Percentiles rank a stretch among this genome's conserved stretches.
These are phyloP conservation scores for Pistacia integerrima DNA, from an alignment of 345 rosid species.

Conservation along the genomic window DNA sequence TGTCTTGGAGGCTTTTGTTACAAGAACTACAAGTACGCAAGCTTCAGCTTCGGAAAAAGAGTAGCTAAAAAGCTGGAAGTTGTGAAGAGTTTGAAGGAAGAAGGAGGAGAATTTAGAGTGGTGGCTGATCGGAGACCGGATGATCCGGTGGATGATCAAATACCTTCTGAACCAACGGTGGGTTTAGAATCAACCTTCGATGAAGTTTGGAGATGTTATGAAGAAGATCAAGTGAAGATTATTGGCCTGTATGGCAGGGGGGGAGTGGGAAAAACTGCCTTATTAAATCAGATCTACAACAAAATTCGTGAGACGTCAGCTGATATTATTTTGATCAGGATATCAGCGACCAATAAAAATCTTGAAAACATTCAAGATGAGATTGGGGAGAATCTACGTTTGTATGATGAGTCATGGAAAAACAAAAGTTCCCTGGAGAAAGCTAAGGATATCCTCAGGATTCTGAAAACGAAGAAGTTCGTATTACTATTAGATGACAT, in stretches of 20 bases:
- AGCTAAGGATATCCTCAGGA: not conserved
- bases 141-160: not conserved
- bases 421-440: not conserved
- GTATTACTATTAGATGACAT: not conserved
- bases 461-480: not conserved
- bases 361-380: not conserved
- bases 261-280: constrained; percentile 2
- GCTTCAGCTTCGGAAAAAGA: not conserved
- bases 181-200: not conserved
- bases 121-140: not conserved
- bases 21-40: not conserved
- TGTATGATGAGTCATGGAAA: not conserved
- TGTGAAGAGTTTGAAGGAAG: not conserved
- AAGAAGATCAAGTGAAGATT: not conserved
- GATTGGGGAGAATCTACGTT: not conserved
- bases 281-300: not conserved
- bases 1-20: constrained; percentile 3
- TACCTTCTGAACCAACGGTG: not conserved
- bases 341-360: not conserved
- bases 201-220: not conserved
- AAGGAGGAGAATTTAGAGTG: not conserved
- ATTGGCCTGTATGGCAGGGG: constrained; percentile 5
- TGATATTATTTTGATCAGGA: not conserved
- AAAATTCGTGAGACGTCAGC: too few relatives aligned
- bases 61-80: not conserved